A percentile compares a stretch with the other conserved stretches of the same genome.
Evolutionary conservation across 2,329 filamentous ascomycete genomes (phyloP).

Genomic region (Colletotrichum australisinense): DNA sequence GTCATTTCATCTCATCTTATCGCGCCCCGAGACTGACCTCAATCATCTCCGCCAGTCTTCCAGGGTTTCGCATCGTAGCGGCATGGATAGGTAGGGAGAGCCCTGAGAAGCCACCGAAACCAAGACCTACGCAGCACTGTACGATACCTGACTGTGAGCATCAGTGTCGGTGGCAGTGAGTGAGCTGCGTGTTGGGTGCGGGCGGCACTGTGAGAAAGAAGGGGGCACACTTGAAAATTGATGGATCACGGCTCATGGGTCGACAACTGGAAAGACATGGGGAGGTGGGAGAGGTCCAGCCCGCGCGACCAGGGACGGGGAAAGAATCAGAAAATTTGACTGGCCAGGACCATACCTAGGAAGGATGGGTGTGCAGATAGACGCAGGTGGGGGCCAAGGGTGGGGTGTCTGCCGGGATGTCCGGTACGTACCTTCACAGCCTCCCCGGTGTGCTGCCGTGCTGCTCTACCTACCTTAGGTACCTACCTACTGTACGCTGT

Average conservation of each 20-base stretch:
- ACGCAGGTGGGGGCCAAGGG: neutral
- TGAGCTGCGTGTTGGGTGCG: neutral
- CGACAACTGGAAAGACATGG: neutral
- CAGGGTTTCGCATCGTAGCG: neutral
- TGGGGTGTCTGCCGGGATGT: neutral
- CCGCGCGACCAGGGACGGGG: constrained; percentile 1
- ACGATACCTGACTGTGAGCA: too few species aligned
- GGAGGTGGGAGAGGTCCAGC: constrained; percentile 21
- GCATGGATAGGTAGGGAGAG: neutral
- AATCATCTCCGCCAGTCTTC: constrained; percentile 1
- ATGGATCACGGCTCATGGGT: neutral
- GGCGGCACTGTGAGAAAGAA: neutral
- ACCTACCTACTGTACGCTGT: too few species aligned
- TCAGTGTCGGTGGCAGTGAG: neutral
- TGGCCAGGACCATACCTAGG: constrained; percentile 1
- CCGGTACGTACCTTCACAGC: neutral
- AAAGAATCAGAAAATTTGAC: neutral
- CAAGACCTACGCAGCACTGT: too few species aligned
- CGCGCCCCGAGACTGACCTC: neutral
- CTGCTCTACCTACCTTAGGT: too few species aligned
- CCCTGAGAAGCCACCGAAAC: too few species aligned
- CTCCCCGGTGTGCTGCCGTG: neutral
- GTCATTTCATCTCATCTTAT: constrained; percentile 23
- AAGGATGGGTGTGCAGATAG: neutral
- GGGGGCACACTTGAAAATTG: neutral